A percentile compares a stretch with the other conserved stretches of the same genome.
These are phyloP conservation scores for Diutina catenulata DNA, from an alignment of 1,139 yeast species.

Conservation along the genomic window DNA sequence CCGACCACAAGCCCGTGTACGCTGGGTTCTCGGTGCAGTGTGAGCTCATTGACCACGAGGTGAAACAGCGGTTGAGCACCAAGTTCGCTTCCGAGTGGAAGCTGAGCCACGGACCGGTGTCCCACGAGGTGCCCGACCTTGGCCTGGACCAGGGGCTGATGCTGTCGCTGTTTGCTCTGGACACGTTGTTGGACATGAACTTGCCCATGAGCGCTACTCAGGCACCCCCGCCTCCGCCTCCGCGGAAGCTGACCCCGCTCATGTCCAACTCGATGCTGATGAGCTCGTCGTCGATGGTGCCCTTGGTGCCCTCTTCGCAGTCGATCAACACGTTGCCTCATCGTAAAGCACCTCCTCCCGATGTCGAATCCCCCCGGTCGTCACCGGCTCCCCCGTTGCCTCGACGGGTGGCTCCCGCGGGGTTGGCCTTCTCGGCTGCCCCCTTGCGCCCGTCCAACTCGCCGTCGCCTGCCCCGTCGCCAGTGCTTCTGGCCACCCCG, in stretches of 20 bases:
- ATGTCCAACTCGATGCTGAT: slow-evolving; percentile 6
- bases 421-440: not conserved
- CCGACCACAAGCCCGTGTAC: slow-evolving; percentile 90
- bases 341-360: not conserved
- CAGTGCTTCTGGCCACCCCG: not conserved
- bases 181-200: slow-evolving; percentile 26
- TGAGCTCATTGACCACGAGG: slow-evolving; percentile 42
- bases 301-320: not conserved
- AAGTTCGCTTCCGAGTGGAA: slow-evolving; percentile 23
- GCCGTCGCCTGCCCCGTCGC: not conserved
- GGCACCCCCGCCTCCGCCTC: slow-evolving; percentile 21
- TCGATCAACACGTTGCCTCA: too few relatives aligned
- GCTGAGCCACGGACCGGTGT: slow-evolving; percentile 15
- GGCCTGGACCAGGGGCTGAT: slow-evolving; percentile 1
- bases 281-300: not conserved
- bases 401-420: not conserved
- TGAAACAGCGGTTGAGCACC: slow-evolving; percentile 19
- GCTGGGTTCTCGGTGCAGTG: slow-evolving; percentile 61
- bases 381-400: slow-evolving; percentile 2
- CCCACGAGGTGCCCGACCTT: not conserved
- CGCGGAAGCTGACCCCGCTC: slow-evolving; percentile 23
- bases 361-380: not conserved
- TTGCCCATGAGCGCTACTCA: slow-evolving; percentile 19
- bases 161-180: slow-evolving; percentile 9
- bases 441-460: slow-evolving; percentile 1